phyloP scores from a whole-genome alignment of 345 rosid species.

The Brassica cretica region DNA sequence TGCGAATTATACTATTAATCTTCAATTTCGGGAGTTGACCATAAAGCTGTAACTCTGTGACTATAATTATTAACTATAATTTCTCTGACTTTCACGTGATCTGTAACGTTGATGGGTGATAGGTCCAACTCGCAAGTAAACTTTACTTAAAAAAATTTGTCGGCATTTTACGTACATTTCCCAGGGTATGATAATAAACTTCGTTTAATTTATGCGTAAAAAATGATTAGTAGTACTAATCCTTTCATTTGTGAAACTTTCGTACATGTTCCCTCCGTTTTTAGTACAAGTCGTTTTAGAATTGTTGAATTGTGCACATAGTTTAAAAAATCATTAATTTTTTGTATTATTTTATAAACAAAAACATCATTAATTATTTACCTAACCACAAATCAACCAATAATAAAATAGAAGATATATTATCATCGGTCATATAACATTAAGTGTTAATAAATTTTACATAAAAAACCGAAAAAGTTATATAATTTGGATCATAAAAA shows the following conservation, averaged over 20 bases:
- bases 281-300: not conserved
- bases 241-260: not conserved
- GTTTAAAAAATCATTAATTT: too few relatives aligned
- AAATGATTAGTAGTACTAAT: not conserved
- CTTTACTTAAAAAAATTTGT: not conserved
- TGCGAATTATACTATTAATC: not conserved
- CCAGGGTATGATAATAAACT: not conserved
- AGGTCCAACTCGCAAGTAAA: constrained; percentile 20
- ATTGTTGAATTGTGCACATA: not conserved
- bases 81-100: constrained; percentile 18
- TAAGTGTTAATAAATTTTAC: too few relatives aligned
- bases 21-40: not conserved
- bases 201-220: not conserved
- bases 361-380: too few relatives aligned
- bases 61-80: not conserved
- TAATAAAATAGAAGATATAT: too few relatives aligned
- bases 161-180: not conserved
- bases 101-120: constrained; percentile 19
- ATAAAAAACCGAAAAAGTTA: too few relatives aligned
- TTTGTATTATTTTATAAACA: too few relatives aligned
- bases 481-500: too few relatives aligned
- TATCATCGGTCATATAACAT: too few relatives aligned
- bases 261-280: not conserved
- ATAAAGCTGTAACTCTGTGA: not conserved
- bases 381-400: too few relatives aligned